Evolutionary conservation across 148 eudicot species (phyloP).

Genomic region (Linanthus parryae): DNA sequence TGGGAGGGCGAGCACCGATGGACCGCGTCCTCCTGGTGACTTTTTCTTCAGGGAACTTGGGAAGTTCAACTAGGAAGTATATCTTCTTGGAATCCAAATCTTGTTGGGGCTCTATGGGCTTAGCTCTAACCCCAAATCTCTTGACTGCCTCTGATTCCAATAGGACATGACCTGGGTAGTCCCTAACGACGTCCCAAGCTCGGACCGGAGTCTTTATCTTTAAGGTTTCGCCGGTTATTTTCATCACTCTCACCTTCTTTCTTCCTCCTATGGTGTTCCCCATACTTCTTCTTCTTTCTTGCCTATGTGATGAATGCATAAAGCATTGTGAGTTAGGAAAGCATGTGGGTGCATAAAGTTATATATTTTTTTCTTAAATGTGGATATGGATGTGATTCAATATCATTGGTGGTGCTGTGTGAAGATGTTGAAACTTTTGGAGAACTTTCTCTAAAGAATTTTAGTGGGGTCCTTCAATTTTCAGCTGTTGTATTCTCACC

Average conservation of each 20-base stretch:
- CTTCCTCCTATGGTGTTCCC: slow-evolving; percentile 9
- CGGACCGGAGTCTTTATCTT: slow-evolving; percentile 2
- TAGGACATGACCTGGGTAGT: slow-evolving; percentile 25
- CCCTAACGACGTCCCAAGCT: slow-evolving; percentile 1
- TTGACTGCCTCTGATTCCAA: slow-evolving; percentile 49
- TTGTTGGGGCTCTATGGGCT: slow-evolving; percentile 29
- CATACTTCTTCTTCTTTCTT: background rate
- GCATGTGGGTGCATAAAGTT: background rate
- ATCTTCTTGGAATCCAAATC: slow-evolving; percentile 39
- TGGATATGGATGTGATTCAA: background rate
- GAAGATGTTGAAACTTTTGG: slow-evolving; percentile 1
- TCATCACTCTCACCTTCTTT: slow-evolving; percentile 8
- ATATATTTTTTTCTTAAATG: background rate
- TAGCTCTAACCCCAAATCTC: slow-evolving; percentile 50
- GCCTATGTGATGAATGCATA: too few species aligned
- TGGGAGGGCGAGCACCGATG: slow-evolving; percentile 14
- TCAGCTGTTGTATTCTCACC: too few species aligned
- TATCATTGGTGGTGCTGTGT: background rate
- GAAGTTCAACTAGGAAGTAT: slow-evolving; percentile 64
- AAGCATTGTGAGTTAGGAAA: background rate
- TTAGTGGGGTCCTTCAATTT: too few species aligned
- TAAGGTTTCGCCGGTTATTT: slow-evolving; percentile 3
- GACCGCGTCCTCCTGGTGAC: slow-evolving; percentile 28
- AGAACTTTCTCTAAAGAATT: too few species aligned
- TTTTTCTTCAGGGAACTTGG: slow-evolving; percentile 25